phyloP scores from a whole-genome alignment of 257 asterid genomes.

The Avicennia marina region DNA sequence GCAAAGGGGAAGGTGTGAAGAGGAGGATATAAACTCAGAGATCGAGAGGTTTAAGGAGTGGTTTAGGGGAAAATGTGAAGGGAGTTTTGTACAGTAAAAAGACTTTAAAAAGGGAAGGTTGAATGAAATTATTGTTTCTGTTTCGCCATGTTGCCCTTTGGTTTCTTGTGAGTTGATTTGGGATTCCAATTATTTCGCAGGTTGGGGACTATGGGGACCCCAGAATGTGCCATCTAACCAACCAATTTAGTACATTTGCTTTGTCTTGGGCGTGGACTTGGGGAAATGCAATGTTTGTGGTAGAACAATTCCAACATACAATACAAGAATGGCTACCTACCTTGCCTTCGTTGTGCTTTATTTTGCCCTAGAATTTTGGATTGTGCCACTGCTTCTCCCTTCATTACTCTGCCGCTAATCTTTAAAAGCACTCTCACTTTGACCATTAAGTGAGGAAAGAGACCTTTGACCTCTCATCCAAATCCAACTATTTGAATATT shows the following conservation, averaged over 20 bases:
- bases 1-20: slow-evolving; percentile 19
- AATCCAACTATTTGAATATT: neutral
- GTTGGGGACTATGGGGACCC: slow-evolving; percentile 7
- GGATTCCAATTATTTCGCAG: slow-evolving; percentile 14
- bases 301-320: neutral
- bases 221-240: neutral
- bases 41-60: slow-evolving; percentile 26
- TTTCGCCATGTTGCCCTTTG: no score
- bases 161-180: slow-evolving; percentile 1
- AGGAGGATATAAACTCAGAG: slow-evolving; percentile 1
- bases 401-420: no score
- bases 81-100: slow-evolving; percentile 32
- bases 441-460: neutral
- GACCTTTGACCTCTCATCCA: neutral
- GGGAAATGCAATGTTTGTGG: neutral
- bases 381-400: no score
- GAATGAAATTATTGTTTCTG: no score
- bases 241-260: neutral
- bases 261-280: no score
- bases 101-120: slow-evolving; percentile 31
- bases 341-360: no score
- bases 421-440: neutral
- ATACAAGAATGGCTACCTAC: no score
- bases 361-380: no score
- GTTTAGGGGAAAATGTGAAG: slow-evolving; percentile 30